These are phyloP conservation scores for Sisymbrium altissimum DNA, from an alignment of 345 rosid genomes.

Conservation along the genomic window DNA sequence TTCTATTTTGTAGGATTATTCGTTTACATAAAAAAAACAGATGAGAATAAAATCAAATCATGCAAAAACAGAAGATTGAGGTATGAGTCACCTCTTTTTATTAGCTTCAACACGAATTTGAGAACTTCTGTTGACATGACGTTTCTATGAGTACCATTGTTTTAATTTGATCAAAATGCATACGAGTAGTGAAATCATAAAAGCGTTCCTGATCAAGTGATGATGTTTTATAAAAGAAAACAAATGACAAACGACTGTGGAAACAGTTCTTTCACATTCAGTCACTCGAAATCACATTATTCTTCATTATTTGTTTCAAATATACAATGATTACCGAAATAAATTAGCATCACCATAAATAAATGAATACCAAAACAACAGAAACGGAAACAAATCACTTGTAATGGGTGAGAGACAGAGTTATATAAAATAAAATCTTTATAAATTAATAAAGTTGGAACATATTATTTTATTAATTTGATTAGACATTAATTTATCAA, in stretches of 20 bases:
- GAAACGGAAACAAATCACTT: background rate
- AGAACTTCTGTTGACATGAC: constrained; percentile 18
- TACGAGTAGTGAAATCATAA: constrained; percentile 12
- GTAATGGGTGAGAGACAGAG: background rate
- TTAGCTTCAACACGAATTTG: background rate
- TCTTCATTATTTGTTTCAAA: background rate
- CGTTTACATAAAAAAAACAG: constrained; percentile 23
- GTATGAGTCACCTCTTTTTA: background rate
- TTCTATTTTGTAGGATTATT: background rate
- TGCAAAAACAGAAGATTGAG: background rate
- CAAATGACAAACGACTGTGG: background rate
- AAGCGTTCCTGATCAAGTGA: background rate
- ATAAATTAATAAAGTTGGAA: too few relatives aligned
- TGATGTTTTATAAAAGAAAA: background rate
- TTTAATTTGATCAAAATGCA: background rate
- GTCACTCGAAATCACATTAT: background rate
- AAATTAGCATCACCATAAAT: background rate
- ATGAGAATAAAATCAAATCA: constrained; percentile 12
- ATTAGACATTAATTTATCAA: too few relatives aligned
- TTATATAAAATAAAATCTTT: too few relatives aligned
- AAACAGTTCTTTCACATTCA: background rate
- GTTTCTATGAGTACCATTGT: constrained; percentile 1
- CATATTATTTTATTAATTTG: too few relatives aligned
- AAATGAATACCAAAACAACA: background rate
- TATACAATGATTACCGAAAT: background rate